Evolutionary conservation across 306 rosid genomes (phyloP).

Genomic region (Lathyrus sativus): DNA sequence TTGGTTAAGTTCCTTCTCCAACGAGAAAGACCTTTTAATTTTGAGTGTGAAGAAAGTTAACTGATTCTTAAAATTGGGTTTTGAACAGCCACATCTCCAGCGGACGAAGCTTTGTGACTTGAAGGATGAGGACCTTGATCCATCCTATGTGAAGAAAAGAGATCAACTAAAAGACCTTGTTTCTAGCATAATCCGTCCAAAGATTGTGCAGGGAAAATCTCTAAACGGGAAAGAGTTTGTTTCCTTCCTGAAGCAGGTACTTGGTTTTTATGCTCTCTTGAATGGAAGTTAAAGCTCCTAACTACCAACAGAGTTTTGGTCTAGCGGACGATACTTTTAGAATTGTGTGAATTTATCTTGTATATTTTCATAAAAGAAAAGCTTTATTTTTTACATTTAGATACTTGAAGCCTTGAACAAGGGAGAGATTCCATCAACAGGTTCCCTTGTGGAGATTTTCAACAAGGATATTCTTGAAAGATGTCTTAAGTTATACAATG

Average conservation of each 20-base stretch:
- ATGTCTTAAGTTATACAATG: slow-evolving; percentile 66
- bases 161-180: slow-evolving; percentile 83
- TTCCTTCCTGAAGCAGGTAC: slow-evolving; percentile 86
- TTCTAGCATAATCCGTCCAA: slow-evolving; percentile 78
- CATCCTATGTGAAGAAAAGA: slow-evolving; percentile 68
- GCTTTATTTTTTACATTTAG: slow-evolving; percentile 43
- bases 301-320: neutral
- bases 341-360: neutral
- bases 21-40: too few relatives aligned
- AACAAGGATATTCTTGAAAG: slow-evolving; percentile 86
- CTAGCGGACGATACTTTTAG: neutral
- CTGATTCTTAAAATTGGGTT: slow-evolving; percentile 35
- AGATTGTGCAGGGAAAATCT: slow-evolving; percentile 85
- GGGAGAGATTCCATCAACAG: slow-evolving; percentile 95
- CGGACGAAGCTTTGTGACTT: slow-evolving; percentile 96
- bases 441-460: slow-evolving; percentile 87
- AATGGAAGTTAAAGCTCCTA: neutral
- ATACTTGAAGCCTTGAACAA: slow-evolving; percentile 92
- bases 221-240: slow-evolving; percentile 89
- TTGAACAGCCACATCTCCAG: slow-evolving; percentile 86
- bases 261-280: slow-evolving; percentile 20
- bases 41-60: neutral
- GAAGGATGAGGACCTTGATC: slow-evolving; percentile 89
- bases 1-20: too few relatives aligned
- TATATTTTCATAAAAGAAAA: slow-evolving; percentile 24